Evolutionary conservation across 2,329 filamentous ascomycete species (phyloP).

Genomic region (Alternaria infectoria): DNA sequence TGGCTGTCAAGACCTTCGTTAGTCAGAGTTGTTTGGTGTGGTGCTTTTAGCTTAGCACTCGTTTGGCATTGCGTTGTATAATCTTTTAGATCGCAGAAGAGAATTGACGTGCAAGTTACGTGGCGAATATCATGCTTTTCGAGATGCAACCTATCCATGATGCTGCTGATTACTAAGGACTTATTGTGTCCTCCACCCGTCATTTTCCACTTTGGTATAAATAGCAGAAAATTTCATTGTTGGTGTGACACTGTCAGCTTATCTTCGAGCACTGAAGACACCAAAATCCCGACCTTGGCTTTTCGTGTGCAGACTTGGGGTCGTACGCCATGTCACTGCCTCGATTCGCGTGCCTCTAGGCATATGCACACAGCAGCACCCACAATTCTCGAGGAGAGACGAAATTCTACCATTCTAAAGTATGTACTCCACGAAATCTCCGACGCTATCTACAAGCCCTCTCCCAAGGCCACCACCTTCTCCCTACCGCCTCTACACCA

Average conservation of each 20-base stretch:
- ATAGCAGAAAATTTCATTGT: not conserved
- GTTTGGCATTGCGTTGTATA: constrained; percentile 3
- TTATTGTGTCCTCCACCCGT: fast-evolving
- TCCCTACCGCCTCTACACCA: not conserved
- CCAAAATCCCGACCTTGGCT: not conserved
- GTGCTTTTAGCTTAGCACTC: constrained; percentile 5
- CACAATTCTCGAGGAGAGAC: not conserved
- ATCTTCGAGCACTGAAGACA: not conserved
- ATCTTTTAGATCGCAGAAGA: not conserved
- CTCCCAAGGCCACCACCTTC: too few species aligned
- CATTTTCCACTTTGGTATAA: not conserved
- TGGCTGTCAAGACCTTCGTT: not conserved
- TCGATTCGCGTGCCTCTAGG: not conserved
- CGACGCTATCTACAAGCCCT: not conserved
- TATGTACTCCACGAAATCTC: not conserved
- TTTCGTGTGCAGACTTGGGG: not conserved
- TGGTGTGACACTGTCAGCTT: not conserved
- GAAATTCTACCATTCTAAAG: not conserved
- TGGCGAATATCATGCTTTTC: not conserved
- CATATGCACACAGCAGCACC: not conserved
- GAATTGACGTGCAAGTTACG: not conserved
- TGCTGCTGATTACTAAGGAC: not conserved
- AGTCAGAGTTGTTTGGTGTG: not conserved
- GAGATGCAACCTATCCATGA: not conserved
- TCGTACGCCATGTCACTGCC: not conserved